Evolutionary conservation across 2,329 filamentous ascomycete genomes (phyloP).

Genomic region (Penicillium sp.): DNA sequence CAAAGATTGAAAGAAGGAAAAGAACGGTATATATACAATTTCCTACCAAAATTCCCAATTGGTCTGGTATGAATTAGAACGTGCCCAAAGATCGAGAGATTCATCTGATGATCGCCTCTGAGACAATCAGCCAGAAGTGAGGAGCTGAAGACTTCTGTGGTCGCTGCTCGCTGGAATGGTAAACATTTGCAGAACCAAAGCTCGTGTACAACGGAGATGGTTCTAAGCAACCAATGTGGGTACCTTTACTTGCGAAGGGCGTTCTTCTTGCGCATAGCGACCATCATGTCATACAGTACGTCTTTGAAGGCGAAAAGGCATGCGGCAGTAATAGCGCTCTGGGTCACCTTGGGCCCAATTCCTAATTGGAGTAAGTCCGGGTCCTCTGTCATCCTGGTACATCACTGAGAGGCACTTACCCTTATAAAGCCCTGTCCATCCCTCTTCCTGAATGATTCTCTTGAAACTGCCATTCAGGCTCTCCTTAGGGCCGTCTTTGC

Average conservation of each 20-base stretch:
- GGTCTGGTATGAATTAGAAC: neutral
- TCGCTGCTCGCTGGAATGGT: neutral
- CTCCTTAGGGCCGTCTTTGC: constrained; percentile 71
- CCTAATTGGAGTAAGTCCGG: constrained; percentile 51
- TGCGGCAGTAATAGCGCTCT: constrained; percentile 93
- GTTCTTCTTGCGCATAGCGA: constrained; percentile 32
- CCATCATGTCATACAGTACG: constrained; percentile 70
- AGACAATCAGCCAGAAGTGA: neutral
- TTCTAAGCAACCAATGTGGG: neutral
- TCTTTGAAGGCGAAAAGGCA: constrained; percentile 99
- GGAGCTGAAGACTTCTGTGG: neutral
- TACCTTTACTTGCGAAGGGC: constrained; percentile 31
- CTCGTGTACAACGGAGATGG: neutral
- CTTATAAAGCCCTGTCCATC: constrained; percentile 89
- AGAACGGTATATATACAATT: constrained; percentile 3
- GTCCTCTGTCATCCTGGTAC: neutral
- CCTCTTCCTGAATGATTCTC: constrained; percentile 81
- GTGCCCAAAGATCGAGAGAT: neutral
- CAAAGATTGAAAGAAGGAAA: neutral
- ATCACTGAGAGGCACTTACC: constrained; percentile 54
- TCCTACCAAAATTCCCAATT: neutral
- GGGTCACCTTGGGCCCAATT: constrained; percentile 92
- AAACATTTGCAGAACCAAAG: neutral
- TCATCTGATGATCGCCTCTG: neutral
- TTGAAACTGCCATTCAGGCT: constrained; percentile 75